Conservation (phyloP, 2,329 filamentous ascomycete genomes). For the Diaporthe sp. region DNA sequence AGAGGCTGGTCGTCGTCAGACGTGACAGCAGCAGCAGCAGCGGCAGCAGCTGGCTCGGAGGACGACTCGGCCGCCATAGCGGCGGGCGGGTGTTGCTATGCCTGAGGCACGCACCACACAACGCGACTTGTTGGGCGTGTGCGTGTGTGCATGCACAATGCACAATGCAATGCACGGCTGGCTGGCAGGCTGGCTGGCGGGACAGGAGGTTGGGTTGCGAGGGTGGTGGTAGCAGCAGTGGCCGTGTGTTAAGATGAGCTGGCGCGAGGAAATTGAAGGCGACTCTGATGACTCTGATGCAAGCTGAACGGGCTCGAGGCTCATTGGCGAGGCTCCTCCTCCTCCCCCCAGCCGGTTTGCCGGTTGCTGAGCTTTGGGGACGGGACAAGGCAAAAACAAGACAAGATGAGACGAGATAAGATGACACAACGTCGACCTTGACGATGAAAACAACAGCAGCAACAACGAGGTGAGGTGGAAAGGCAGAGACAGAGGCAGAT, state of each 20-base stretch:
- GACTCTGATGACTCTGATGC: constrained; percentile 55
- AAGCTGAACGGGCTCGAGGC: neutral
- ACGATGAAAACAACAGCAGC: neutral
- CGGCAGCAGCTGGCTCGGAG: no score
- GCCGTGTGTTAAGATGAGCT: constrained; percentile 26
- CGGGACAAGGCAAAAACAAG: neutral
- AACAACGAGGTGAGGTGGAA: no score
- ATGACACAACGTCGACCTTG: neutral
- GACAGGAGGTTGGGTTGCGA: no score
- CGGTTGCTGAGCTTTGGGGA: constrained; percentile 5
- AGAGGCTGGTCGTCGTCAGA: constrained; percentile 44
- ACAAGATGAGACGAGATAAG: neutral
- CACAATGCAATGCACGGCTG: constrained; percentile 1
- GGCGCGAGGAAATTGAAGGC: constrained; percentile 2
- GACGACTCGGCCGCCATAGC: constrained; percentile 19
- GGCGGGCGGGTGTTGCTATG: neutral
- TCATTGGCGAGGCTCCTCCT: constrained; percentile 22
- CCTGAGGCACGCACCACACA: neutral
- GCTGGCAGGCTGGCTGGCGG: no score
- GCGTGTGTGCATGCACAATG: constrained; percentile 16
- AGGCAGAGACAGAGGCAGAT: neutral
- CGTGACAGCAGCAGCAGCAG: constrained; percentile 5
- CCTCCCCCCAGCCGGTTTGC: no score
- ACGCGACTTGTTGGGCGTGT: neutral
- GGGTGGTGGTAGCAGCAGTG: neutral